Evolutionary conservation across 257 asterid genomes (phyloP).

Genomic region (Petunia axillaris): DNA sequence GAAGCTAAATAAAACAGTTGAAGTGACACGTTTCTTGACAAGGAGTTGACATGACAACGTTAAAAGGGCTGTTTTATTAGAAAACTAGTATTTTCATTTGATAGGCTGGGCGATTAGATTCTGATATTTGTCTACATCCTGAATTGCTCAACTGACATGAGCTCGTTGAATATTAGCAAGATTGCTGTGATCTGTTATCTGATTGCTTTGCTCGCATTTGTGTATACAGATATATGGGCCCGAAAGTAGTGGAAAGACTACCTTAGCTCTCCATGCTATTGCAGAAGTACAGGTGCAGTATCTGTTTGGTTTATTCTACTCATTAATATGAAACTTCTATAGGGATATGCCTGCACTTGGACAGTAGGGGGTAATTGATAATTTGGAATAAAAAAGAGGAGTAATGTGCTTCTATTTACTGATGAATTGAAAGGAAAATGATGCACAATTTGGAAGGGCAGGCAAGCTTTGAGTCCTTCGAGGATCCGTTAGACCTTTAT

Average conservation of each 20-base stretch:
- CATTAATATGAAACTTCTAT: slow-evolving; percentile 20
- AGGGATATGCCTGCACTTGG: background rate
- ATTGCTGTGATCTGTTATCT: background rate
- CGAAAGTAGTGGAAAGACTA: slow-evolving; percentile 99
- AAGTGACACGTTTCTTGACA: background rate
- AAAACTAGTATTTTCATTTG: background rate
- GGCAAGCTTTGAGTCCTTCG: background rate
- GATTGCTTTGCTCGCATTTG: slow-evolving; percentile 9
- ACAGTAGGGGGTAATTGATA: background rate
- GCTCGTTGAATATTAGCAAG: background rate
- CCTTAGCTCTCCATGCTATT: slow-evolving; percentile 97
- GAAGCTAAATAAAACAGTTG: background rate
- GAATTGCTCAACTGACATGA: background rate
- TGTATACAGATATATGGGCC: slow-evolving; percentile 88
- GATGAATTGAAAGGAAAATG: slow-evolving; percentile 4
- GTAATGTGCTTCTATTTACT: background rate
- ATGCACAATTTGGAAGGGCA: slow-evolving; percentile 13
- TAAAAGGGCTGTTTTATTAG: background rate
- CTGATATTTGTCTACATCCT: background rate
- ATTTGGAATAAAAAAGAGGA: slow-evolving; percentile 1
- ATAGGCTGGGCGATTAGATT: background rate
- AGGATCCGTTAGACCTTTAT: background rate
- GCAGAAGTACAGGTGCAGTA: slow-evolving; percentile 99
- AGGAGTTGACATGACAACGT: background rate
- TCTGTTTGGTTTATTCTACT: slow-evolving; percentile 43